phyloP scores from a whole-genome alignment of 768 basidiomycete species.

The Pulveroboletus sp. region DNA sequence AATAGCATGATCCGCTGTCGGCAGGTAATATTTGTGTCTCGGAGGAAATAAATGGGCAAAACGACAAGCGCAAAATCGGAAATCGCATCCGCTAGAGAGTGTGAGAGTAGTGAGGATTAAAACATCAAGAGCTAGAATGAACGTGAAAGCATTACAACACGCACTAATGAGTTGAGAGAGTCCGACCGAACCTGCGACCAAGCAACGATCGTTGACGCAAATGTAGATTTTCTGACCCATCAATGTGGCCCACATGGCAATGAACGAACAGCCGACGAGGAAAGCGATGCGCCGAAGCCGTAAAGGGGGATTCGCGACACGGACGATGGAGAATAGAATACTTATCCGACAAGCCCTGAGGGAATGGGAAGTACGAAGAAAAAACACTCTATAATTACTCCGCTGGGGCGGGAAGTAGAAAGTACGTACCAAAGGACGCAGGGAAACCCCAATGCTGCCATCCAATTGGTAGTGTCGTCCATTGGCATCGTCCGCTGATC shows the following conservation, averaged over 20 bases:
- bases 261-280: constrained; percentile 12
- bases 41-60: constrained; percentile 14
- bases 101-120: not conserved
- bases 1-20: constrained; percentile 16
- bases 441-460: constrained; percentile 9
- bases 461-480: constrained; percentile 9
- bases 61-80: constrained; percentile 18
- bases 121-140: not conserved
- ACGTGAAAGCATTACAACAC: not conserved
- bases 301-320: constrained; percentile 8
- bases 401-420: too few species aligned
- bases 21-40: not conserved
- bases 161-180: constrained; percentile 22
- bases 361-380: not conserved
- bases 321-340: constrained; percentile 22
- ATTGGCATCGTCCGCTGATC: not conserved
- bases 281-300: constrained; percentile 1
- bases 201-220: constrained; percentile 4
- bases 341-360: constrained; percentile 23
- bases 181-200: not conserved
- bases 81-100: constrained; percentile 14
- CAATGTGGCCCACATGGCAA: constrained; percentile 22
- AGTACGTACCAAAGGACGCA: constrained; percentile 19
- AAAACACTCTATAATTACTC: not conserved
- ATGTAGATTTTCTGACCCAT: constrained; percentile 13